Base-by-base conservation (phyloP, 169 alveolate species). In the Plasmodium cynomolgi region DNA sequence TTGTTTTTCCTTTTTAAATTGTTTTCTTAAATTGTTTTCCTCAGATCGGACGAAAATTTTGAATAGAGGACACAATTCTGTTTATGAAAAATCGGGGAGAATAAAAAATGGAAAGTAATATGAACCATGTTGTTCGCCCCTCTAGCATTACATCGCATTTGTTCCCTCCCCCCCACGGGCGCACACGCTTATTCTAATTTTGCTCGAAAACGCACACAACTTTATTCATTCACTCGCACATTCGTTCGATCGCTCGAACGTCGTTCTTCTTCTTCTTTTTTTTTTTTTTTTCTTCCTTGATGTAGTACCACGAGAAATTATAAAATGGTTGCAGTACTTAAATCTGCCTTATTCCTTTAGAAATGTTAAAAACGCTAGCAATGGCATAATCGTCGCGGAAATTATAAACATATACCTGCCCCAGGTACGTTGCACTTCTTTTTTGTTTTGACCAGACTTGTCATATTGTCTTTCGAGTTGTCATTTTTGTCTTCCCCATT, bases 331-430 rank as follows among this genome's bases (percentile, higher is more conserved):
- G 83, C 94, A 88, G 23, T 44, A 80, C 23, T 62, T 88, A 88
- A 79, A 88, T 79, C 54, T 88, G 50, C 72, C 94, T 29, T 80
- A 88, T 62, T 88, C 94, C 26, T 81, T 88, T 80, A 88, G 50
- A 88, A 88, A 73, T 23, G 77, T 88, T n/a, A 88, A 88, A 88
- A 88, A 41, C 81, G 94, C 94, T 20, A 88, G 94, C 74, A 88
- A 88, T 88, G 94, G 94, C 13, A 80, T 88, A 79, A 56, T 88
- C 29, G 54, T 88, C 73, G 39, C 91, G 34, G 94, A 88, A 88
- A 88, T 88, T 71, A 58, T 88, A 68, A 88, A 88, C 83, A 80
- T 54, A 80, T 88, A 88, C 20, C 80, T 88, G 41, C 94, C 94
- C 9, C 88, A 88, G 54, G 94, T 88, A 88, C 47, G 56, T 77